Evolutionary conservation across 2,329 filamentous ascomycete species (phyloP).

Genomic region (Diplodia corticola): DNA sequence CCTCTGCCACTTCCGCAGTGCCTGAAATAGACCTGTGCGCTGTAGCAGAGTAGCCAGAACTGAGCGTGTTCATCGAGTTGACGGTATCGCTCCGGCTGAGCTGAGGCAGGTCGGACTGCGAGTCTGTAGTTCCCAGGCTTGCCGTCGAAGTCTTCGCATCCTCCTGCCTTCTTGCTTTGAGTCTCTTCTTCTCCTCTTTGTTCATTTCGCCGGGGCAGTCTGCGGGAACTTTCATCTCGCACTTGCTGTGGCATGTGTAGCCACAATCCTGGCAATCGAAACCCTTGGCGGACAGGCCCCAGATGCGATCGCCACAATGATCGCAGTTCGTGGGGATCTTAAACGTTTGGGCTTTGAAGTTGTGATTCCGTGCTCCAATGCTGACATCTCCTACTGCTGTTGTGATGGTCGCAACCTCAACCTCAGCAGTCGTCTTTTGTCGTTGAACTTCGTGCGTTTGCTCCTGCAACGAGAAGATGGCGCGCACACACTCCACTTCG

Average conservation of each 20-base stretch:
- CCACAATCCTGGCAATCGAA: conserved; percentile 96
- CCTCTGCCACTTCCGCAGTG: conserved; percentile 52
- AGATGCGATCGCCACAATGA: conserved; percentile 92
- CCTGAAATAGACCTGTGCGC: conserved; percentile 75
- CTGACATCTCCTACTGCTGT: conserved; percentile 88
- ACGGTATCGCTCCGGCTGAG: conserved; percentile 83
- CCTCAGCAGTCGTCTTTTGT: conserved; percentile 81
- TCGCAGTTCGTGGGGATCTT: conserved; percentile 99
- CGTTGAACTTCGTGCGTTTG: conserved; percentile 81
- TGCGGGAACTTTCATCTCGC: conserved; percentile 96
- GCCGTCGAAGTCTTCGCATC: conserved; percentile 62
- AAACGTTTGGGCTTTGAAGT: conserved; percentile 98
- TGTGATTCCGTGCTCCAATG: conserved; percentile 88
- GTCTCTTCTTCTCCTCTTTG: conserved; percentile 93
- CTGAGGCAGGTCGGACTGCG: conserved; percentile 63
- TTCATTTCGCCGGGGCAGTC: conserved; percentile 91
- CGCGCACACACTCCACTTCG: conserved; percentile 79
- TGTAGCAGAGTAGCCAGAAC: conserved; percentile 81
- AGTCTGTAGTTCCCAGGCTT: conserved; percentile 47
- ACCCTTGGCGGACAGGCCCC: conserved; percentile 94
- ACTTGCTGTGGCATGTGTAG: conserved; percentile 98
- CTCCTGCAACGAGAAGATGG: conserved; percentile 84
- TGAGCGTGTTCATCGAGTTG: conserved; percentile 71
- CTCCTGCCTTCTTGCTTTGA: conserved; percentile 83
- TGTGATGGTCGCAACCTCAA: conserved; percentile 93